Base-by-base conservation (phyloP, 208 protist species). In the Wallacemonas rigidus region DNA sequence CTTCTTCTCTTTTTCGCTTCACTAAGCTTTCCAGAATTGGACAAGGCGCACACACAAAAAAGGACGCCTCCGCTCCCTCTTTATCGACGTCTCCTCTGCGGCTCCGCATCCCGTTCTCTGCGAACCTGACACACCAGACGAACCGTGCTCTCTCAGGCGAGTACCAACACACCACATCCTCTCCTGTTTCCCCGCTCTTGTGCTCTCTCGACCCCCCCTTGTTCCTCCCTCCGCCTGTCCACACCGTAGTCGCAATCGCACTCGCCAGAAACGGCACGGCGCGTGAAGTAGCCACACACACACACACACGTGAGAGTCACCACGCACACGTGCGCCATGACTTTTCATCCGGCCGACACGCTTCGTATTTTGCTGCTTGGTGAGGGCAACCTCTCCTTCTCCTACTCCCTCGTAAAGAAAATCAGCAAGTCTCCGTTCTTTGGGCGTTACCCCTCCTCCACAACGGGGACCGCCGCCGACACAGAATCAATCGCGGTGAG, bases 381-480 rank as follows among this genome's bases (percentile, higher is more conserved):
- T 1, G 82, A 91, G 50, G 86, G 86, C 35, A 88, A 91, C 51
- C 50, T 91, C 7, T 84, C 74, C 69, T 91, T 88, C 65, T 50
- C 81, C 12, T 81, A 88, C 67, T 71, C 80, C 3, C 73, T 91
- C 7, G 81, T 91, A 0, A 83, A 82, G 14, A 82, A 80, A 3
- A 65, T 91, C 1, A 47, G 51, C 44, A 75, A 71, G 43, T 85
- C 80, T 3, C 15, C 15, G 2, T 38, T 64, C 39, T 77, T 80
- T 78, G 35, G 47, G 7, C 71, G 80, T 7, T 61, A 68, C 70
- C 43, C 55, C 17, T 35, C 26, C 7, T 2, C 2, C 54, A 41
- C 60, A 48, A 2, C 26, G 26, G 26, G 26, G 26, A 26, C 26
- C 26, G 26, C 26, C 26, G 26, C 26, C 26, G 26, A 0, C 26